Evolutionary conservation across 78 protist species (phyloP).

Genomic region (Thecamonas trahens): DNA sequence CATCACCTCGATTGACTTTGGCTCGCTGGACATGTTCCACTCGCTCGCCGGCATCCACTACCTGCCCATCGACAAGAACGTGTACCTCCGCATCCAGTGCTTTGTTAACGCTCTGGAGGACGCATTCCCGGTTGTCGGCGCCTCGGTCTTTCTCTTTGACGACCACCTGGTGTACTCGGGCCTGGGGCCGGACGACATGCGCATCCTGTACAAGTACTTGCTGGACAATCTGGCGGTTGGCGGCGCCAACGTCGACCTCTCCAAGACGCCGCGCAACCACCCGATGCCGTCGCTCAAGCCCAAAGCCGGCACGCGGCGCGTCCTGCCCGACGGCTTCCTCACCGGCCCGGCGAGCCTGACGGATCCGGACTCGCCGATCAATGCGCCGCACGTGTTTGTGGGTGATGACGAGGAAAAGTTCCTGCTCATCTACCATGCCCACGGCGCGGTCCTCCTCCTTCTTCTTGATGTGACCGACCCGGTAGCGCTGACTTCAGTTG

Average conservation of each 20-base stretch:
- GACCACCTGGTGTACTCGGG: constrained; percentile 28
- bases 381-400: neutral
- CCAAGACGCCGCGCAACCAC: neutral
- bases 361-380: neutral
- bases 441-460: no score
- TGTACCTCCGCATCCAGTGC: constrained; percentile 34
- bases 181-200: constrained; percentile 30
- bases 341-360: neutral
- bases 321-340: neutral
- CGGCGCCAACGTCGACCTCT: neutral
- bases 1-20: constrained; percentile 23
- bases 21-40: constrained; percentile 36
- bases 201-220: constrained; percentile 4
- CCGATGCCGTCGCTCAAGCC: no score
- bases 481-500: no score
- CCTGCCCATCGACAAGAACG: constrained; percentile 48
- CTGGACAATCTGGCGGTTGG: neutral
- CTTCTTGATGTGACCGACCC: no score
- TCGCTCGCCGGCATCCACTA: constrained; percentile 50
- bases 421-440: no score
- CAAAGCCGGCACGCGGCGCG: neutral
- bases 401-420: neutral
- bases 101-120: constrained; percentile 25
- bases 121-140: neutral
- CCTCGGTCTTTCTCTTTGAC: neutral